Conservation (phyloP, 805 yeast species). For the Scheffersomyces coipomensis region DNA sequence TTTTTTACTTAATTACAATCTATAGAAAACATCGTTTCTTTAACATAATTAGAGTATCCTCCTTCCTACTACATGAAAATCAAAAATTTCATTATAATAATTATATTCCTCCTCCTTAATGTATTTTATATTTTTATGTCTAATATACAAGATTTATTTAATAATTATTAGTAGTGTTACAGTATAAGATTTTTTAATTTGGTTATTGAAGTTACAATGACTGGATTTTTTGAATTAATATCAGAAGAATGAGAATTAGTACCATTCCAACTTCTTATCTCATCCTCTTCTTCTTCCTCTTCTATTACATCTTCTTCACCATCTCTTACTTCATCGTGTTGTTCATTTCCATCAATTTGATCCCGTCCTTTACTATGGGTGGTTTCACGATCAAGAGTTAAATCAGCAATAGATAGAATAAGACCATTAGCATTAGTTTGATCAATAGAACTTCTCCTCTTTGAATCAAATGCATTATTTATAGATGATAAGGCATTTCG, state of each 20-base stretch:
- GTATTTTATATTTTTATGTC: too few species aligned
- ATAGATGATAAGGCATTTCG: slow-evolving; percentile 7
- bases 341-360: background rate
- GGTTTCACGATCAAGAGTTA: background rate
- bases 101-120: too few species aligned
- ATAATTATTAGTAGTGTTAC: too few species aligned
- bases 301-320: background rate
- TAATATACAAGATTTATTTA: background rate
- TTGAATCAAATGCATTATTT: slow-evolving; percentile 8
- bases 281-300: background rate
- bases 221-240: background rate
- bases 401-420: slow-evolving; percentile 2
- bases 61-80: too few species aligned
- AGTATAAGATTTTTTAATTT: background rate
- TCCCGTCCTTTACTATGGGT: too few species aligned
- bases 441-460: slow-evolving; percentile 3
- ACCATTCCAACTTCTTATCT: background rate
- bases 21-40: too few species aligned
- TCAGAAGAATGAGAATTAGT: background rate
- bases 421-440: slow-evolving; percentile 8
- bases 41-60: too few species aligned
- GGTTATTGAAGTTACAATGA: background rate
- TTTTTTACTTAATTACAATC: too few species aligned
- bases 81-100: too few species aligned
- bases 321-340: background rate